Percentiles rank a stretch among this genome's conserved stretches.
These are phyloP conservation scores for Erysimum cheiri DNA, from an alignment of 441 rosid species.

Conservation along the genomic window DNA sequence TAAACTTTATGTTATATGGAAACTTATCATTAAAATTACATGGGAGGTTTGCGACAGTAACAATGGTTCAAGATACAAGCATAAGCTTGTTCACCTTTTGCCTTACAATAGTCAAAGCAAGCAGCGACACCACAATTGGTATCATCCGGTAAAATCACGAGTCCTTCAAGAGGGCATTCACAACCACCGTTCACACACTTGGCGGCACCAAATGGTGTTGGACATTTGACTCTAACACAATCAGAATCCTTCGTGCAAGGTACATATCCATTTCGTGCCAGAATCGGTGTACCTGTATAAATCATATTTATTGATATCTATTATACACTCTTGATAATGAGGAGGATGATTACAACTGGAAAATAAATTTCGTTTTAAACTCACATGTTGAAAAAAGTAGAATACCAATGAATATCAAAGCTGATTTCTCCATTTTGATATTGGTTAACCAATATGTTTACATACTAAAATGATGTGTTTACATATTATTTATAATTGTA, in stretches of 20 bases:
- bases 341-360: not conserved
- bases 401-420: constrained; percentile 23
- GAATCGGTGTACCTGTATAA: constrained; percentile 9
- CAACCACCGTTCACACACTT: not conserved
- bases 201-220: constrained; percentile 3
- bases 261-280: not conserved
- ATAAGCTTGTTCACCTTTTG: constrained; percentile 3
- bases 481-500: not conserved
- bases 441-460: not conserved
- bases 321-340: not conserved
- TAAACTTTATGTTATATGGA: not conserved
- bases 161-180: not conserved
- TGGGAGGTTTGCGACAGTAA: constrained; percentile 14
- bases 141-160: not conserved
- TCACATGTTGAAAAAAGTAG: constrained; percentile 31
- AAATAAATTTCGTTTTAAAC: not conserved
- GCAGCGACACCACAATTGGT: constrained; percentile 20
- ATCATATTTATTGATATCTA: not conserved
- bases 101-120: constrained; percentile 11
- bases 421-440: constrained; percentile 31
- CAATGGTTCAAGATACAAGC: not conserved
- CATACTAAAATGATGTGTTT: not conserved
- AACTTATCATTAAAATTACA: not conserved
- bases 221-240: not conserved
- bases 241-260: not conserved